A percentile compares a stretch with the other conserved stretches of the same genome.
phyloP scores from a whole-genome alignment of 257 asterid species.

The Plantago elongata region DNA sequence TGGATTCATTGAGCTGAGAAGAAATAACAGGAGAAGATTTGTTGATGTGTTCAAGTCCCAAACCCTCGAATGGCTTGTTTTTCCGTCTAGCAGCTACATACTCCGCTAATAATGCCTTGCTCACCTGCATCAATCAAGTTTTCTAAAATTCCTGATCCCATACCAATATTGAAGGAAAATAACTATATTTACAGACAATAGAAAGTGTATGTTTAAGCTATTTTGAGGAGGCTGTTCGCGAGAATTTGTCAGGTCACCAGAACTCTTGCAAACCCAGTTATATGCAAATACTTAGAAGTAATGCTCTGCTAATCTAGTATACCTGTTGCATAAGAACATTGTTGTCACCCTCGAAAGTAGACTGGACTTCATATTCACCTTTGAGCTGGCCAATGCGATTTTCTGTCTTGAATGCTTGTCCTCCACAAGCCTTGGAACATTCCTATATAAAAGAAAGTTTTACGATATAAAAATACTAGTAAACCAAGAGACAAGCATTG shows the following conservation, averaged over 20 bases:
- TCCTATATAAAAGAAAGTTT: constrained; percentile 41
- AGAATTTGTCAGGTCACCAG: too few species aligned
- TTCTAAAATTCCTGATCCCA: neutral
- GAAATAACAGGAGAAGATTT: constrained; percentile 59
- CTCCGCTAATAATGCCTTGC: constrained; percentile 86
- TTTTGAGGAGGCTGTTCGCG: too few species aligned
- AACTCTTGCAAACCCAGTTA: too few species aligned
- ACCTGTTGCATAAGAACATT: constrained; percentile 99
- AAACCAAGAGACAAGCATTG: constrained; percentile 3
- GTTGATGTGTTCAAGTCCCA: constrained; percentile 97
- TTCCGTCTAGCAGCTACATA: constrained; percentile 51
- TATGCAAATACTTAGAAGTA: neutral
- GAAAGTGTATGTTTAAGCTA: too few species aligned
- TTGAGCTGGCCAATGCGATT: constrained; percentile 89
- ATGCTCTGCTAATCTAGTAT: neutral
- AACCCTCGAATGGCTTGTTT: constrained; percentile 65
- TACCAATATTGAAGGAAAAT: too few species aligned
- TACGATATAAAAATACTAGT: constrained; percentile 17
- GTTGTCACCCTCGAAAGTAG: constrained; percentile 97
- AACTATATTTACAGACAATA: too few species aligned
- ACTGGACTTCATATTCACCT: constrained; percentile 89
- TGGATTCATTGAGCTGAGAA: constrained; percentile 42
- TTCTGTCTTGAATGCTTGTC: constrained; percentile 92
- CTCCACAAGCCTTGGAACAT: constrained; percentile 98
- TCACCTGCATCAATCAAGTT: constrained; percentile 47